Base-by-base conservation (phyloP, 2,329 filamentous ascomycete genomes). In the Penicillium sp. region DNA sequence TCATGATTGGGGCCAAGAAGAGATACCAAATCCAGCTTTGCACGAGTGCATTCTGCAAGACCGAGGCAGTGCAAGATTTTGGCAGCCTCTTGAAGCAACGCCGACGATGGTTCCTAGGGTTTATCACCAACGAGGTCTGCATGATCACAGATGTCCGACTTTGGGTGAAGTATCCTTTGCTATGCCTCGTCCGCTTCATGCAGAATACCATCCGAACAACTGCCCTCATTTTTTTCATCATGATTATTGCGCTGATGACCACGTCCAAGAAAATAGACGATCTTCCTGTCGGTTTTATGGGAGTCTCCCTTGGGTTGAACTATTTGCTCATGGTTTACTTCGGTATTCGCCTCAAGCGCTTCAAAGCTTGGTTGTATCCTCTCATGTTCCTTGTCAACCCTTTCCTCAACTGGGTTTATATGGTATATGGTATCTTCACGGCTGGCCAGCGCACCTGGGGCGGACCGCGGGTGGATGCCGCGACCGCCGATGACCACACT, bases 331-430 rank as follows among this genome's bases (percentile, higher is more conserved):
- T 97, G 93, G 78, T 97, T 57, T 97, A 96, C 77, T 97, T 97
- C 72, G 93, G 91, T 22, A 83, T 87, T 51, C 92, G 90, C 74
- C 83, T 97, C 45, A 87, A 88, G 56, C 84, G 94, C 10, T 97
- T 88, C 79, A 97, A 99, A 79, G 89, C 95, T 58, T 93, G 90
- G 88, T 80, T 97, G 5, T 97, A 97, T 70, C 93, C 93, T 0
- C 66, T 97, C 58, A 97, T 97, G 92, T 97, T 97, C 70, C 76
- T 96, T 44, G 73, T 97, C 59, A 97, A 97, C 68, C 93, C 94
- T 0, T 95, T 97, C 69, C 92, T 97, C 81, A 97, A 97, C 75
- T 97, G 93, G 93, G 84, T 91, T 54, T 97, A 97, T 77, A 96
- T 97, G 89, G 88, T 96, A 2, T 96, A 97, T 72, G 92, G 92